A percentile compares a stretch with the other conserved stretches of the same genome.
phyloP scores from a whole-genome alignment of 495 filamentous ascomycete species.

The Recurvomyces mirabilis region DNA sequence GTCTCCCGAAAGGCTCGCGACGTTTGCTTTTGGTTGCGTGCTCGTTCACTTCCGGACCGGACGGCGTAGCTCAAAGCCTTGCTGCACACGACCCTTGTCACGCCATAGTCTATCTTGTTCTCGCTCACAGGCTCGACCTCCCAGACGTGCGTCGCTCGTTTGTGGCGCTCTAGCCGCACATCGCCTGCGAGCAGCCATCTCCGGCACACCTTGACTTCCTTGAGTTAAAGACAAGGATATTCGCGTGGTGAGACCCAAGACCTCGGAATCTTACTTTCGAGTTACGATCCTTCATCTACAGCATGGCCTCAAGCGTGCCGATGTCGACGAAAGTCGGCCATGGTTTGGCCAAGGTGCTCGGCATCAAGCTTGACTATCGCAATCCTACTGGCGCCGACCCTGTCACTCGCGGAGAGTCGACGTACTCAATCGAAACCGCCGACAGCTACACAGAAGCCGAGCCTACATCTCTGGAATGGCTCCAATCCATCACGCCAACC shows the following conservation, averaged over 20 bases:
- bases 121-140: no score
- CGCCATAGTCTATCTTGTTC: no score
- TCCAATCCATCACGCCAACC: conserved; percentile 50
- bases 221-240: not conserved
- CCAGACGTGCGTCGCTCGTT: no score
- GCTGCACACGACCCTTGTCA: no score
- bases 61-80: no score
- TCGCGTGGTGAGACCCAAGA: not conserved
- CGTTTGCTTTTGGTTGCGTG: no score
- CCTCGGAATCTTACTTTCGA: no score
- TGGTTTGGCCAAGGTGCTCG: conserved; percentile 63
- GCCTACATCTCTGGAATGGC: conserved; percentile 62
- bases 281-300: no score
- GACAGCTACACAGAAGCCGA: conserved; percentile 79
- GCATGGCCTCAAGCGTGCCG: no score
- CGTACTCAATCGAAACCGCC: conserved; percentile 61
- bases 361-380: conserved; percentile 65
- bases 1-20: no score
- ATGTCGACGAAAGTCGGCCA: conserved; percentile 58
- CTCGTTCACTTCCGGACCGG: no score
- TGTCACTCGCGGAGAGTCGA: conserved; percentile 61
- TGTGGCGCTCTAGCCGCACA: not conserved
- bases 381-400: conserved; percentile 37
- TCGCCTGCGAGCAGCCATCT: not conserved
- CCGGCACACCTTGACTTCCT: not conserved